These are phyloP conservation scores for Lactarius akahatsu DNA, from an alignment of 768 basidiomycete genomes.

Conservation along the genomic window DNA sequence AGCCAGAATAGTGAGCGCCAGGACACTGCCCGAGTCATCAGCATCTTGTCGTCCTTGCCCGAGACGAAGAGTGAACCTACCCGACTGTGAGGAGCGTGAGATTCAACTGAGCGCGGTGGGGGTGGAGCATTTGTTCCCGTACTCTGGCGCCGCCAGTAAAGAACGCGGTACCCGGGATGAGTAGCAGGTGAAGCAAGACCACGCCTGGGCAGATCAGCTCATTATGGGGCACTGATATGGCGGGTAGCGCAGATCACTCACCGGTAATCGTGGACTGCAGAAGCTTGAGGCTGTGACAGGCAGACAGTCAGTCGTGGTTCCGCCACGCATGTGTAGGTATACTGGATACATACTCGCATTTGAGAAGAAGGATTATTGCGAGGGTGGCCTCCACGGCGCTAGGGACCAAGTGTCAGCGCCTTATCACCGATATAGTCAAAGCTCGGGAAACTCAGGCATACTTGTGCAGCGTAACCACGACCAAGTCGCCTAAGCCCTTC, in stretches of 20 bases:
- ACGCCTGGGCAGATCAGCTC: constrained; percentile 46
- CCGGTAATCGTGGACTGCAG: constrained; percentile 70
- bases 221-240: neutral
- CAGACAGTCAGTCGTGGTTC: neutral
- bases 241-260: constrained; percentile 30
- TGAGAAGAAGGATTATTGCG: constrained; percentile 62
- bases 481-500: constrained; percentile 61
- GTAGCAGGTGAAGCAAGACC: constrained; percentile 65
- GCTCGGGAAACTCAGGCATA: constrained; percentile 33
- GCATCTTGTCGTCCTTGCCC: neutral
- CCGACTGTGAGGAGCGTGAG: constrained; percentile 68
- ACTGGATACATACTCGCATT: constrained; percentile 59
- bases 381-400: constrained; percentile 72
- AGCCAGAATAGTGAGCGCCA: constrained; percentile 62
- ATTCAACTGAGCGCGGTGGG: constrained; percentile 63
- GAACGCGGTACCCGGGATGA: constrained; percentile 69
- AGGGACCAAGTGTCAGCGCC: constrained; percentile 2
- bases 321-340: neutral
- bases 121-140: constrained; percentile 65
- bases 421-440: no score
- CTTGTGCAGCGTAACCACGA: constrained; percentile 67
- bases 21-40: constrained; percentile 43
- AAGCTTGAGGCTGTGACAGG: constrained; percentile 50
- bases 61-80: constrained; percentile 38
- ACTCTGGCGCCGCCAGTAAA: constrained; percentile 66